These are phyloP conservation scores for Psilocybe tampanensis DNA, from an alignment of 768 basidiomycete species.

Conservation along the genomic window DNA sequence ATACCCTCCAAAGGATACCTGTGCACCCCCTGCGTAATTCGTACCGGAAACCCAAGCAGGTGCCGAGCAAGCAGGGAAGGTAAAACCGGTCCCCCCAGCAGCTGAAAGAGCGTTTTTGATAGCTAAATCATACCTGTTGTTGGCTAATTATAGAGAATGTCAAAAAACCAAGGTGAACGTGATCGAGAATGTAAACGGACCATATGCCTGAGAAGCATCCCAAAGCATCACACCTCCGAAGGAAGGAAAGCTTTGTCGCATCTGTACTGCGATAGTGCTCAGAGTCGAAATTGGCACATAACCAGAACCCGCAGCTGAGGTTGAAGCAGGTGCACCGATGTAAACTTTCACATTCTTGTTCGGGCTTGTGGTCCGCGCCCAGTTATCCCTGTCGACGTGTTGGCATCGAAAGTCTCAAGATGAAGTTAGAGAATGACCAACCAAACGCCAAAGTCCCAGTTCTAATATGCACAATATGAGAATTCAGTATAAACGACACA, in stretches of 20 bases:
- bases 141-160: conserved; percentile 36
- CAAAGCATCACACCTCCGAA: conserved; percentile 68
- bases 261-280: conserved; percentile 46
- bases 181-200: conserved; percentile 39
- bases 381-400: conserved; percentile 51
- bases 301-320: conserved; percentile 59
- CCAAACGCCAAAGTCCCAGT: conserved; percentile 68
- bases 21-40: conserved; percentile 50
- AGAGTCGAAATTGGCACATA: conserved; percentile 54
- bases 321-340: conserved; percentile 65
- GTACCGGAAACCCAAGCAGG: conserved; percentile 51
- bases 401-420: neutral
- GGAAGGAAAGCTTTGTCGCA: conserved; percentile 60
- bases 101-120: conserved; percentile 62
- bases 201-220: conserved; percentile 51
- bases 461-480: conserved; percentile 24
- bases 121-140: conserved; percentile 58
- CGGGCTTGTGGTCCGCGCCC: conserved; percentile 59
- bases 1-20: conserved; percentile 60
- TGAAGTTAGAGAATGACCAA: conserved; percentile 19
- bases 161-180: conserved; percentile 5
- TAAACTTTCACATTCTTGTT: conserved; percentile 67
- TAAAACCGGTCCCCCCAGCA: conserved; percentile 71
- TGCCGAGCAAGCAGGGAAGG: conserved; percentile 62
- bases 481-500: neutral